Percentiles rank a stretch among this genome's conserved stretches.
These are phyloP conservation scores for Clohesyomyces aquaticus DNA, from an alignment of 495 filamentous ascomycete genomes.

Conservation along the genomic window DNA sequence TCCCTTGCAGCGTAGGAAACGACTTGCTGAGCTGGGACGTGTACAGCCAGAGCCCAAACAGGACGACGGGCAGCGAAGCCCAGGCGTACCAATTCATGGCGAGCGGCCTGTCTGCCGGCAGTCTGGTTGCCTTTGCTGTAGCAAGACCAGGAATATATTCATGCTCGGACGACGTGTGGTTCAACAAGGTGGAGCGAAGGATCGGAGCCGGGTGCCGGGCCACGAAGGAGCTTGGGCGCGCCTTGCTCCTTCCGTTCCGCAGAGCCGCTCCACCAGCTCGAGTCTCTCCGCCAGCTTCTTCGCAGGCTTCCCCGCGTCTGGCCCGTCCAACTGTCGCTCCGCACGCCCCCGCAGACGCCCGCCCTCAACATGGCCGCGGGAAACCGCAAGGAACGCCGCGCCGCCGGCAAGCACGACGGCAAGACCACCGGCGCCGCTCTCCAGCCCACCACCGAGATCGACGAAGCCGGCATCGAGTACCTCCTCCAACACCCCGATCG, in stretches of 20 bases:
- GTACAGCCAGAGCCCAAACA: constrained; percentile 60
- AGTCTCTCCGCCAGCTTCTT: not conserved
- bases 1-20: constrained; percentile 73
- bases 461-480: constrained; percentile 31
- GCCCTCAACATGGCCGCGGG: constrained; percentile 33
- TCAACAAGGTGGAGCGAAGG: constrained; percentile 39
- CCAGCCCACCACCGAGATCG: constrained; percentile 54
- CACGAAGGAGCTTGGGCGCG: constrained; percentile 10
- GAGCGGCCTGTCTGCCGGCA: constrained; percentile 8
- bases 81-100: constrained; percentile 43
- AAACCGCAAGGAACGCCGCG: constrained; percentile 52
- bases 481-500: constrained; percentile 65
- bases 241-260: constrained; percentile 3
- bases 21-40: constrained; percentile 59
- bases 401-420: constrained; percentile 23
- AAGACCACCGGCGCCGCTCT: constrained; percentile 9
- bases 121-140: constrained; percentile 41
- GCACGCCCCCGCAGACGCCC: constrained; percentile 12
- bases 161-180: constrained; percentile 4
- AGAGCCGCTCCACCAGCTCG: constrained; percentile 20
- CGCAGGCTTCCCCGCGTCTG: not conserved
- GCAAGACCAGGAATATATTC: constrained; percentile 54
- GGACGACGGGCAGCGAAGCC: constrained; percentile 62
- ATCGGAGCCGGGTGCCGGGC: not conserved
- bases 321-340: constrained; percentile 8